Evolutionary conservation across 2,329 filamentous ascomycete genomes (phyloP), one percentile per base, ranked within the genome.

Genomic region (Penicillium sp.): DNA sequence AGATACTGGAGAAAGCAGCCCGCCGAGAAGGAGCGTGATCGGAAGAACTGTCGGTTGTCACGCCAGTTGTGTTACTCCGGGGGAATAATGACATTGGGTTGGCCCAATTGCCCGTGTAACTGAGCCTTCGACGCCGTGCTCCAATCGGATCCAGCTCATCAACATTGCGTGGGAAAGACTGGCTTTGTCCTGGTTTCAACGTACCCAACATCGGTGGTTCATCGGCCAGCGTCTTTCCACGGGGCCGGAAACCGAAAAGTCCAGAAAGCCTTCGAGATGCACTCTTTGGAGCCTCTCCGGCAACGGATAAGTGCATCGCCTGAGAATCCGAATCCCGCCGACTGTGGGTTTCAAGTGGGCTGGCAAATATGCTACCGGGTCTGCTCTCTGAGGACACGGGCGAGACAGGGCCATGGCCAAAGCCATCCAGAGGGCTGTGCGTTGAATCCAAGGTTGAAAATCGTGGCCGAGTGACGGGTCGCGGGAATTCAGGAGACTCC

Each of bases 141-240:
- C 76, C 77, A 36, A 76, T 75, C 3, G 78, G 72, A 58, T 84
- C 81, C 33, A 78, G 66, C 7, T 84, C 79, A 41, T 77, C 75
- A 26, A 75, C 42, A 55, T 79, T 77, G 29, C 83, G 76, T 12
- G 84, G 84, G 63, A 86, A 80, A n/a, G 84, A 86, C 56, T 85
- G 84, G 54, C 83, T 86, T 55, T 86, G 83, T 1, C 79, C 77
- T 41, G 80, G 71, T 57, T 84, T 84, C 55, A 85, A 65, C n/a
- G 79, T 79, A 13, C 84, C 84, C 24, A 85, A 63, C 32, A 78
- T 67, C 34, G 82, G 82, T 3, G 83, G 81, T 26, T 85, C 80
- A 56, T 84, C 81, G 2, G 79, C 79, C 29, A 81, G 69, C 0
- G 83, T 84, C 71, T 86, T 87, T 4, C 82, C 81, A 54, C 84